These are phyloP conservation scores for Hirschfeldia incana DNA, from an alignment of 345 rosid species.

Conservation along the genomic window DNA sequence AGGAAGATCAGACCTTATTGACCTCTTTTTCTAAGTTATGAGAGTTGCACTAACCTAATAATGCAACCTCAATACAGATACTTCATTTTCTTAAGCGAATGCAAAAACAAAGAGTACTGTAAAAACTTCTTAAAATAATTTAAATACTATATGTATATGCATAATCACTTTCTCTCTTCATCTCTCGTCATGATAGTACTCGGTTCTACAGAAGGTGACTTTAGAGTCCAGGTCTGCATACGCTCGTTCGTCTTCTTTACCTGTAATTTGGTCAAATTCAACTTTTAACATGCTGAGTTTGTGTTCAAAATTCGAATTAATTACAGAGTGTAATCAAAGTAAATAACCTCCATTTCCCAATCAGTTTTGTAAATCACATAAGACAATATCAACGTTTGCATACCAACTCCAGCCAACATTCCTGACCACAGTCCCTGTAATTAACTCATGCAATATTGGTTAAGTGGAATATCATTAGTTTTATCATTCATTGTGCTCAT, in stretches of 20 bases:
- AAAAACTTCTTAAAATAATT: background rate
- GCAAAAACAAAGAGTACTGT: background rate
- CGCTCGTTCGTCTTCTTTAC: slow-evolving; percentile 40
- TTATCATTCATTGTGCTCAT: background rate
- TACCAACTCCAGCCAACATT: slow-evolving; percentile 41
- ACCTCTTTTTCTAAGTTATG: background rate
- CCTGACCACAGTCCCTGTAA: slow-evolving; percentile 54
- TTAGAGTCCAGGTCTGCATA: slow-evolving; percentile 32
- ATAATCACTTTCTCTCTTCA: slow-evolving; percentile 28
- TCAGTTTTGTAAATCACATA: slow-evolving; percentile 45
- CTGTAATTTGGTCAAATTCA: slow-evolving; percentile 10
- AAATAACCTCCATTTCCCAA: slow-evolving; percentile 49
- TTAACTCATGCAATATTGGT: slow-evolving; percentile 4
- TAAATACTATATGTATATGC: background rate
- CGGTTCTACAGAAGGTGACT: slow-evolving; percentile 12
- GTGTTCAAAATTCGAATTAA: background rate
- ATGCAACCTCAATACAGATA: slow-evolving; percentile 22
- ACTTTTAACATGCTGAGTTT: background rate
- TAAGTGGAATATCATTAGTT: background rate
- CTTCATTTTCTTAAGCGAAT: background rate
- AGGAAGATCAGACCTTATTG: background rate
- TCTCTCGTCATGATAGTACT: slow-evolving; percentile 1
- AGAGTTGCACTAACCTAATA: slow-evolving; percentile 37
- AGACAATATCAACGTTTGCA: slow-evolving; percentile 42
- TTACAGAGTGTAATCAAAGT: background rate